Conservation (phyloP, 345 rosid genomes). For the Murraya koenigii region DNA sequence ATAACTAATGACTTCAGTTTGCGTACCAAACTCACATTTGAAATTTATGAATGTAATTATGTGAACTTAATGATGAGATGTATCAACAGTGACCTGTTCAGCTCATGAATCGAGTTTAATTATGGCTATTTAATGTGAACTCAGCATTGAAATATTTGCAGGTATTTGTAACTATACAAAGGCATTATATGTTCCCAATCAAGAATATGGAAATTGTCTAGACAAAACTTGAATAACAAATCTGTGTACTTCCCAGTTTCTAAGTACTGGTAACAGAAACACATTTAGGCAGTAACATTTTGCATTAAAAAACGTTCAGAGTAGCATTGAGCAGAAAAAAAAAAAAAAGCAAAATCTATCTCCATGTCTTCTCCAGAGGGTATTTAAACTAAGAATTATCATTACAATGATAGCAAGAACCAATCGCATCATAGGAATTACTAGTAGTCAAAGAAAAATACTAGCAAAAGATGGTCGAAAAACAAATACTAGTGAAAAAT, state of each 20-base stretch:
- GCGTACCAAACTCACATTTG: neutral
- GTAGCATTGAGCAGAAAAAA: neutral
- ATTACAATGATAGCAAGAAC: neutral
- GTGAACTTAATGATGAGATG: neutral
- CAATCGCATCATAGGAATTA: neutral
- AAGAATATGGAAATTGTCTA: neutral
- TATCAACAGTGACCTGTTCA: neutral
- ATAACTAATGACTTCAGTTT: neutral
- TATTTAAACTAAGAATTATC: neutral
- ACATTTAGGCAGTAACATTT: neutral
- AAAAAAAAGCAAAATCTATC: neutral
- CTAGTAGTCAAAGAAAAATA: neutral
- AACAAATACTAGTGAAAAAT: neutral
- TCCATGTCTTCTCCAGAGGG: neutral
- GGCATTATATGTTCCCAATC: neutral
- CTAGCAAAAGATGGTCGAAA: neutral
- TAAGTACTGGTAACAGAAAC: neutral
- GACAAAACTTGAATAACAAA: neutral
- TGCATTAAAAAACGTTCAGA: neutral
- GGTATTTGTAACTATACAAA: neutral
- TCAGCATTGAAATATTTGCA: neutral
- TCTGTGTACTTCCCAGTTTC: neutral
- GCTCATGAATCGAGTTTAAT: neutral
- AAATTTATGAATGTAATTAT: neutral
- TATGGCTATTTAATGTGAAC: neutral